phyloP scores from a whole-genome alignment of 352 stramenopile genomes.

The Pythium insidiosum region DNA sequence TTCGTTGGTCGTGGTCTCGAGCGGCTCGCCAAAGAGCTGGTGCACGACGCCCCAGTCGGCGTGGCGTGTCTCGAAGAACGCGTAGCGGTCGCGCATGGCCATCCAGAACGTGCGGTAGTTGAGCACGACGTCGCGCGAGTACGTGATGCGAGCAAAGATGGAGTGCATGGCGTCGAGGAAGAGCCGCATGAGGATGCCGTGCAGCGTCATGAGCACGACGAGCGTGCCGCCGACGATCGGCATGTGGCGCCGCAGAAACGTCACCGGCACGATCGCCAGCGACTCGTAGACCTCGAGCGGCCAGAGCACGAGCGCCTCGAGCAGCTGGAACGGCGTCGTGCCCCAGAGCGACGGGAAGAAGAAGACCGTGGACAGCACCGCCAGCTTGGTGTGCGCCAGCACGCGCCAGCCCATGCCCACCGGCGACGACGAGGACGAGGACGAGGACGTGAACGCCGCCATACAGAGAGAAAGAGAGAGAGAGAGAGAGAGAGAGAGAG shows the following conservation, averaged over 20 bases:
- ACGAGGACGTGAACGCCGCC: no score
- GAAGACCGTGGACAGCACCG: no score
- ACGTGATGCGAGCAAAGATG: conserved; percentile 67
- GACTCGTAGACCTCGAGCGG: conserved; percentile 73
- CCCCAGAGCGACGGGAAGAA: conserved; percentile 6
- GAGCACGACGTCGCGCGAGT: conserved; percentile 45
- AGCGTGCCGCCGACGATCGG: conserved; percentile 62
- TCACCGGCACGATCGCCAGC: conserved; percentile 63
- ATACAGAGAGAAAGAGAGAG: no score
- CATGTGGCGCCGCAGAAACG: conserved; percentile 67
- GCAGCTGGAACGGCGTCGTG: conserved; percentile 27
- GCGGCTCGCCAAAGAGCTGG: conserved; percentile 60
- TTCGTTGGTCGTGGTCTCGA: conserved; percentile 50
- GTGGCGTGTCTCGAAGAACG: conserved; percentile 31
- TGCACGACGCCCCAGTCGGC: conserved; percentile 66
- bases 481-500: no score
- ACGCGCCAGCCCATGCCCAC: no score
- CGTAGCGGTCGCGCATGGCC: conserved; percentile 62
- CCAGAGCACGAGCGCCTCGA: conserved; percentile 49
- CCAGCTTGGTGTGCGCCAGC: no score
- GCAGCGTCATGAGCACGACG: conserved; percentile 70
- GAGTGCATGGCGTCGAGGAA: conserved; percentile 54
- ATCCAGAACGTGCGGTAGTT: conserved; percentile 75
- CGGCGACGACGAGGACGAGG: no score
- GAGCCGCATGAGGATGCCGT: conserved; percentile 61